Base-by-base conservation (phyloP, 1,284 basidiomycete species). In the Leccinum variabile region DNA sequence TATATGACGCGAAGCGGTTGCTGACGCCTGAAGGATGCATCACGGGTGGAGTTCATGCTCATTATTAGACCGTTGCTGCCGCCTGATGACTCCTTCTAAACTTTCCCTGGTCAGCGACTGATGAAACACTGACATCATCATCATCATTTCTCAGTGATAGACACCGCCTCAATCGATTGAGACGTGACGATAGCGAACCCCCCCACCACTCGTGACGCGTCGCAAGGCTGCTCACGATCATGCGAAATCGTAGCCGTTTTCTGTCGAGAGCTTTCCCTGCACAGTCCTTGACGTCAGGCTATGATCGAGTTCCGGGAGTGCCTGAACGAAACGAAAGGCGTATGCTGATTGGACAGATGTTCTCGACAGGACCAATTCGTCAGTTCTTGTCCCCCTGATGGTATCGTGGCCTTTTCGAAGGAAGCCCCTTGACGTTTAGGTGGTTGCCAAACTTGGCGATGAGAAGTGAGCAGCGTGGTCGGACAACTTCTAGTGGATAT, bases 221-320 rank as follows among this genome's bases (percentile, higher is more conserved):
- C 28, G 52, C 52, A 53, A 28, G 52, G 52, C 52, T 53, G 52
- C 46, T 50, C 46, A 18, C 46, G 46, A 52, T 54, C 18, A 54
- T 52, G 22, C 18, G 35, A 46, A 50, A 57, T 60, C 57, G 16
- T 57, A 55, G 61, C 32, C 56, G 68, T 67, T 61, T 63, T 67
- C 63, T 60, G 60, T 62, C 60, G 25, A 58, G 64, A 56, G 64
- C 57, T 63, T 60, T 73, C 46, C 22, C 64, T 46, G 46, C 70
- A 65, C 69, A 68, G 65, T 50, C 32, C 18, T 61, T 74, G 70
- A 71, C 70, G 70, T 71, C 72, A 71, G 53, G 59, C 60, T 22
- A 63, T 67, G 58, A 63, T 50, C 46, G 8, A 13, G 13, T 25
- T 14, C 22, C 33, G 25, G 30, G 44, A 56, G 32, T 32, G 9